Base-by-base conservation (phyloP, 805 yeast genomes). In the Starmerella apis region DNA sequence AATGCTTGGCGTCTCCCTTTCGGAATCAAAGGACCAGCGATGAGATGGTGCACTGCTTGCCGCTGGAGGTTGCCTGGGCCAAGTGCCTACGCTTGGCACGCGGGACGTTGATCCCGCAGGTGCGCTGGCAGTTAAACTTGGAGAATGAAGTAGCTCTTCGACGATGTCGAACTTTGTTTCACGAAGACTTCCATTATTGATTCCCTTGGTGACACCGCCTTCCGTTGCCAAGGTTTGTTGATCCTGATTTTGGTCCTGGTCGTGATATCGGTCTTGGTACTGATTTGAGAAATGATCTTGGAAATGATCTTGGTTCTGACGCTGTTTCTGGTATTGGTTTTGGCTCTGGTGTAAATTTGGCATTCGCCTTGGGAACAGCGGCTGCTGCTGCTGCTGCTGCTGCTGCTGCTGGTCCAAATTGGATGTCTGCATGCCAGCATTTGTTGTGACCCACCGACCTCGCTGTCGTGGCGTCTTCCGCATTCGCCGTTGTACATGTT, bases 151-250 rank as follows among this genome's bases (percentile, higher is more conserved):
- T 22, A 53, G 52, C 13, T 36, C 52, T 35, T 53, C 56, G 6
- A 53, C 56, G 9, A 53, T 48, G 3, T 53, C 53, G 35, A 53
- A 53, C 25, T 47, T 50, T 13, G 53, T 41, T 19, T 53, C 54
- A 22, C 51, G 41, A 13, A 48, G 18, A 25, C 51, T 46, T 14
- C 53, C 47, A 9, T 36, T 30, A 28, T 47, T 32, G 9, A 49
- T 46, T 3, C 37, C 47, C 6, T 38, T 48, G 3, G 37, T 23
- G 27, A 47, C 16, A 27, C n/a, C n/a, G n/a, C n/a, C n/a, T n/a
- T n/a, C n/a, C n/a, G n/a, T n/a, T n/a, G n/a, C n/a, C n/a, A n/a
- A n/a, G n/a, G n/a, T n/a, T 11, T 32, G 18, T 19, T 11, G 37
- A 11, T n/a, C 16, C 16, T 32, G 14, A 27, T 27, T 9, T 27